A percentile compares a stretch with the other conserved stretches of the same genome.
Conservation (phyloP, 2,329 filamentous ascomycete species). For the Ophiostoma australiae region DNA sequence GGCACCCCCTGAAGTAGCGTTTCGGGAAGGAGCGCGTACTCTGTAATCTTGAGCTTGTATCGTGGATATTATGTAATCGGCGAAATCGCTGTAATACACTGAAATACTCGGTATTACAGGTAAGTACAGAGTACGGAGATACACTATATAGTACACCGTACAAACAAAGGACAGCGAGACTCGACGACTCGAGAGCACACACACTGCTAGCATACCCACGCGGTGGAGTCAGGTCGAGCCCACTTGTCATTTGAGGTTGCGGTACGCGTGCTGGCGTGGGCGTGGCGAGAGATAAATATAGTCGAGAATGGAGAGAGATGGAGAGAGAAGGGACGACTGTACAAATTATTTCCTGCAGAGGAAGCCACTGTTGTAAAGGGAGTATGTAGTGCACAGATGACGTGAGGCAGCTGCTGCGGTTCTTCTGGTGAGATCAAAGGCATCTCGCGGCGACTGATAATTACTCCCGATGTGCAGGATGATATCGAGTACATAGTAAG, state of each 20-base stretch:
- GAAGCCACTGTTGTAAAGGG: no score
- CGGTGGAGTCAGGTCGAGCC: neutral
- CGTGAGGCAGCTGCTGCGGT: neutral
- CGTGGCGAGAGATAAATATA: neutral
- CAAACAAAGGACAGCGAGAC: neutral
- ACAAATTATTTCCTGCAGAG: no score
- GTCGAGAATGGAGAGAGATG: neutral
- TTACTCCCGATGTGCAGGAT: neutral
- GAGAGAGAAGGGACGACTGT: neutral
- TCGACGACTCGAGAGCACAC: neutral
- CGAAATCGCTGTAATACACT: neutral
- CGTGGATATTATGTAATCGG: neutral
- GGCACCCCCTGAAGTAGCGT: constrained; percentile 6
- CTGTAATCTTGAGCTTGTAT: neutral
- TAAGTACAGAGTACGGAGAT: neutral
- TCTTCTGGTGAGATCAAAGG: neutral
- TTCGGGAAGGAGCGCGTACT: constrained; percentile 5
- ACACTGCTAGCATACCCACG: neutral
- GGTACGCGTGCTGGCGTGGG: constrained; percentile 1
- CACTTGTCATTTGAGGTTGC: constrained; percentile 4
- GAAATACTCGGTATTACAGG: neutral
- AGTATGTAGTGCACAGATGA: neutral
- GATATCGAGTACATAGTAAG: neutral
- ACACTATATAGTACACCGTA: no score
- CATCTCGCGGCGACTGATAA: neutral